phyloP scores from a whole-genome alignment of 2,329 filamentous ascomycete genomes.

The Ascochyta fabae region DNA sequence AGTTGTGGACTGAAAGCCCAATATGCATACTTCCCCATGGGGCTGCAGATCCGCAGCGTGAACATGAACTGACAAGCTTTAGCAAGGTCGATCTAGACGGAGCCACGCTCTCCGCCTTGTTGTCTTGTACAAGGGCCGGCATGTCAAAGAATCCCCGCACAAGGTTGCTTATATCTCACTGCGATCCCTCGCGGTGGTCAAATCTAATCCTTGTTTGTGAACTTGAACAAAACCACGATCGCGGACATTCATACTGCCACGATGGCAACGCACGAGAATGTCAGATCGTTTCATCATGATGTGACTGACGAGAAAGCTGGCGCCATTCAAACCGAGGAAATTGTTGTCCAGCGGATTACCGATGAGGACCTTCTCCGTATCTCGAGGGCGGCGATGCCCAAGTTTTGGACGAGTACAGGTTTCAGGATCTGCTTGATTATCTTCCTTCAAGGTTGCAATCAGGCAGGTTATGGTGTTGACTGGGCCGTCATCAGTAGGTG shows the following conservation, averaged over 20 bases:
- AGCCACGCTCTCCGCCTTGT: constrained; percentile 6
- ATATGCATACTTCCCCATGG: not conserved
- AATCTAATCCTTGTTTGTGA: not conserved
- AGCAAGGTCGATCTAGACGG: constrained; percentile 2
- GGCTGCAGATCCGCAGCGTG: constrained; percentile 2
- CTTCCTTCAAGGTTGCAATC: constrained; percentile 57
- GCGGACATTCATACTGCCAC: not conserved
- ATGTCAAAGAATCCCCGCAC: not conserved
- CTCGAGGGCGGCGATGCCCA: constrained; percentile 50
- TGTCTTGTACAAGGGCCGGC: not conserved
- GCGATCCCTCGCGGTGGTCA: not conserved
- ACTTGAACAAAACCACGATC: not conserved
- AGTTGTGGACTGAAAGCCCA: not conserved
- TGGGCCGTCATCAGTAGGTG: constrained; percentile 55
- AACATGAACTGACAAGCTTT: constrained; percentile 4
- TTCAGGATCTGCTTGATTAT: constrained; percentile 53
- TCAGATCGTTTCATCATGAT: constrained; percentile 19
- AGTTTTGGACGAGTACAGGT: constrained; percentile 51
- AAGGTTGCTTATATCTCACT: not conserved
- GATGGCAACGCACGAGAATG: constrained; percentile 12
- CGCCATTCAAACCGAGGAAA: constrained; percentile 51
- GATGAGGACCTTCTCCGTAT: constrained; percentile 55
- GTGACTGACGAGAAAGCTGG: constrained; percentile 20
- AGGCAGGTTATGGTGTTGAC: constrained; percentile 57
- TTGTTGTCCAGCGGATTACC: constrained; percentile 54